Evolutionary conservation across 768 basidiomycete species (phyloP).

Genomic region (Boletus rubropictus): DNA sequence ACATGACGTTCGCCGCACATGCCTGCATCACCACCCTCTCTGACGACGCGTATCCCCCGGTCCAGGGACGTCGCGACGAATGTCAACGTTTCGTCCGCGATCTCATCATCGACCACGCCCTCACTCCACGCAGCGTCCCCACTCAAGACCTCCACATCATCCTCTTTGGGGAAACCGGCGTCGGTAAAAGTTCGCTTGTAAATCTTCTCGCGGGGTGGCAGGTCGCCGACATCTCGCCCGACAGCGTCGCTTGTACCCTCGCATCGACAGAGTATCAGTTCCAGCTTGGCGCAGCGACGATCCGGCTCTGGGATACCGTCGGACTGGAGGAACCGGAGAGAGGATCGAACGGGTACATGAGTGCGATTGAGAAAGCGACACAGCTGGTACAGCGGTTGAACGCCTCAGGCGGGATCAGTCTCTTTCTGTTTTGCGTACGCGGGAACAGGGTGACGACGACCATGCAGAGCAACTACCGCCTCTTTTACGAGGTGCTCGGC

Average conservation of each 20-base stretch:
- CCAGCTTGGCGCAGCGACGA: constrained; percentile 16
- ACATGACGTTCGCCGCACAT: constrained; percentile 15
- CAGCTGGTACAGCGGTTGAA: constrained; percentile 29
- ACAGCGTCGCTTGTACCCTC: constrained; percentile 31
- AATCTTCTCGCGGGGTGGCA: constrained; percentile 36
- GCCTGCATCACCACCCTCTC: constrained; percentile 22
- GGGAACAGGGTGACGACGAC: constrained; percentile 26
- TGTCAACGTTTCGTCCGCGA: constrained; percentile 24
- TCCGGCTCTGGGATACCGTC: constrained; percentile 31
- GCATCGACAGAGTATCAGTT: constrained; percentile 23
- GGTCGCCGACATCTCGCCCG: constrained; percentile 21
- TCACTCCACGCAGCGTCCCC: constrained; percentile 16
- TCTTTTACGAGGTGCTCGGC: constrained; percentile 39
- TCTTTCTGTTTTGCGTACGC: constrained; percentile 32
- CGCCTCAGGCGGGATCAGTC: constrained; percentile 24
- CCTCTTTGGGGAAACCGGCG: constrained; percentile 39
- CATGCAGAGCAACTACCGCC: constrained; percentile 27
- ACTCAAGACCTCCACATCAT: constrained; percentile 28
- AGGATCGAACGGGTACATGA: constrained; percentile 15
- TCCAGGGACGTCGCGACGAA: constrained; percentile 16
- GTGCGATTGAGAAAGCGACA: constrained; percentile 26
- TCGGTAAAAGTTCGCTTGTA: constrained; percentile 30
- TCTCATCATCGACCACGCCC: constrained; percentile 20
- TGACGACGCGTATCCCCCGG: constrained; percentile 15
- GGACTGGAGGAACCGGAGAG: constrained; percentile 27